Evolutionary conservation across 2,329 filamentous ascomycete genomes (phyloP).

Genomic region (Phoma sp.): DNA sequence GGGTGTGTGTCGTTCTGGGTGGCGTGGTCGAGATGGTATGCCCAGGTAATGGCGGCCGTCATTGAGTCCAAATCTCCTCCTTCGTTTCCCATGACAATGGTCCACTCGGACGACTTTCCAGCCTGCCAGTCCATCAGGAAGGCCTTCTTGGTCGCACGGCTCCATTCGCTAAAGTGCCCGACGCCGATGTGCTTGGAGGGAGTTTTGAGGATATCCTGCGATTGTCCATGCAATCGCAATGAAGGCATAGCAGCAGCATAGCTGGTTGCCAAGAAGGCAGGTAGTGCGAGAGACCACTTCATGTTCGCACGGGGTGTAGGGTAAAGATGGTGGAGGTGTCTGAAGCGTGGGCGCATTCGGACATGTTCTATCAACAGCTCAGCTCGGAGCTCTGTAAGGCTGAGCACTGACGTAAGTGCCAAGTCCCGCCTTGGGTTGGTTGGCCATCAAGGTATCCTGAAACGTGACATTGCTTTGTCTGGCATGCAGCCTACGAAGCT

Average conservation of each 20-base stretch:
- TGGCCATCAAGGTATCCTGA: slow-evolving; percentile 15
- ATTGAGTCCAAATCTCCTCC: slow-evolving; percentile 56
- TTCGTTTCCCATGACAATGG: slow-evolving; percentile 57
- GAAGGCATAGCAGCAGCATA: slow-evolving; percentile 27
- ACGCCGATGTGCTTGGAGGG: slow-evolving; percentile 43
- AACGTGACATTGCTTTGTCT: background rate
- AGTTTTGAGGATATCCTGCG: slow-evolving; percentile 28
- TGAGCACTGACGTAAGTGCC: slow-evolving; percentile 14
- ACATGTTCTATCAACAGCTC: background rate
- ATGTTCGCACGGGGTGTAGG: slow-evolving; percentile 14
- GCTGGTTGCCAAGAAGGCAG: slow-evolving; percentile 20
- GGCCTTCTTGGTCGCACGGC: slow-evolving; percentile 54
- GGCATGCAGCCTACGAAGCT: slow-evolving; percentile 5
- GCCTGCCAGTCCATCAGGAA: slow-evolving; percentile 59
- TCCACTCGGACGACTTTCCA: slow-evolving; percentile 53
- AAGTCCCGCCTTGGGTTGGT: slow-evolving; percentile 7
- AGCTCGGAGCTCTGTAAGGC: background rate
- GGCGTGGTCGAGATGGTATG: slow-evolving; percentile 57
- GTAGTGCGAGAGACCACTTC: slow-evolving; percentile 26
- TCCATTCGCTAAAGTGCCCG: slow-evolving; percentile 60
- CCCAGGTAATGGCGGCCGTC: slow-evolving; percentile 57
- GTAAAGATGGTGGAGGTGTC: slow-evolving; percentile 6
- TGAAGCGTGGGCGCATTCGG: slow-evolving; percentile 9
- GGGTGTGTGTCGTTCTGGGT: slow-evolving; percentile 53
- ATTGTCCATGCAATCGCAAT: slow-evolving; percentile 20